phyloP scores from a whole-genome alignment of 1,284 basidiomycete genomes.

The Microbotryum lychnidis-dioicae region DNA sequence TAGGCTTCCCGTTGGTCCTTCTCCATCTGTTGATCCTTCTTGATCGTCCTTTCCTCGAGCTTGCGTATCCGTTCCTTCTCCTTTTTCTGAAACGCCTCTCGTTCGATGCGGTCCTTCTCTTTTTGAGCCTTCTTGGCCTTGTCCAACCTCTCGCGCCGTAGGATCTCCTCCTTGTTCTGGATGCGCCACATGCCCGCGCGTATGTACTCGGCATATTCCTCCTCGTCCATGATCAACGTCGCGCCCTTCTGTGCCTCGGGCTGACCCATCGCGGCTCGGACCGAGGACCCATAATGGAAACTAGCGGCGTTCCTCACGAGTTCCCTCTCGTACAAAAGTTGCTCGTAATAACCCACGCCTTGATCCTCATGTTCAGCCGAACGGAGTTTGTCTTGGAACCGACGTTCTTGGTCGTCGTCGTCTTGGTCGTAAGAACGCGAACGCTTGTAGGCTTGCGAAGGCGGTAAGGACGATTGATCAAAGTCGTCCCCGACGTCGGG shows the following conservation, averaged over 20 bases:
- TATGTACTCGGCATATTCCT: slow-evolving; percentile 72
- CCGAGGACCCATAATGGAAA: background rate
- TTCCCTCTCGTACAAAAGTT: slow-evolving; percentile 9
- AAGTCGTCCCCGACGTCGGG: slow-evolving; percentile 12
- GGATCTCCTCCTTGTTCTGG: slow-evolving; percentile 49
- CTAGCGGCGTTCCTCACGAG: slow-evolving; percentile 8
- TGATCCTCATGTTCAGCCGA: slow-evolving; percentile 13
- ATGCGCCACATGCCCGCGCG: slow-evolving; percentile 68
- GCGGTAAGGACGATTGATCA: slow-evolving; percentile 20
- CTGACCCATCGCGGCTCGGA: slow-evolving; percentile 15
- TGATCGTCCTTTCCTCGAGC: slow-evolving; percentile 40
- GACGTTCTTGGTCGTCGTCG: slow-evolving; percentile 10
- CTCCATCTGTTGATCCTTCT: slow-evolving; percentile 4
- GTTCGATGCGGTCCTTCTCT: slow-evolving; percentile 14
- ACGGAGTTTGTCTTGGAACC: slow-evolving; percentile 11
- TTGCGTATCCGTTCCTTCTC: slow-evolving; percentile 51
- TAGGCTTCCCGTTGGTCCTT: slow-evolving; percentile 9
- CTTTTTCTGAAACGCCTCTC: slow-evolving; percentile 49
- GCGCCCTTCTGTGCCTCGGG: slow-evolving; percentile 6
- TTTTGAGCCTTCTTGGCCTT: slow-evolving; percentile 3
- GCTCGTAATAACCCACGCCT: slow-evolving; percentile 19
- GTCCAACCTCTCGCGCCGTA: slow-evolving; percentile 44
- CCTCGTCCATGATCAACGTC: slow-evolving; percentile 56
- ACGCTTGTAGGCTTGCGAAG: slow-evolving; percentile 20
- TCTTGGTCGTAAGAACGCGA: slow-evolving; percentile 1